Percentiles rank a stretch among this genome's conserved stretches.
These are phyloP conservation scores for Xylariaceae sp. DNA, from an alignment of 2,329 filamentous ascomycete species.

Conservation along the genomic window DNA sequence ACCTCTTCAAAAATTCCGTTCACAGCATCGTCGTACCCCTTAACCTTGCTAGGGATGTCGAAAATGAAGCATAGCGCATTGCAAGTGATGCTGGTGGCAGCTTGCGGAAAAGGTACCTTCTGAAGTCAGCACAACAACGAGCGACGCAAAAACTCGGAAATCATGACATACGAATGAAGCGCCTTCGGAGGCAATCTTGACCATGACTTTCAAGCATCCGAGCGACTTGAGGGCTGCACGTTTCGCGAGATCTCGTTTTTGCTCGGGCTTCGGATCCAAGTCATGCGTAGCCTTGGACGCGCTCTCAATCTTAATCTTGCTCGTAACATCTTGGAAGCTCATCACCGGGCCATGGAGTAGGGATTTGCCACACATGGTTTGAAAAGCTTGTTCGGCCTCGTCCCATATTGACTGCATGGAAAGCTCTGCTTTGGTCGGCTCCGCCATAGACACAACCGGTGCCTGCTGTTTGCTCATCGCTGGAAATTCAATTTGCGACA, in stretches of 20 bases:
- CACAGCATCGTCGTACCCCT: conserved; percentile 22
- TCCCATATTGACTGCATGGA: conserved; percentile 15
- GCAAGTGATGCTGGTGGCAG: conserved; percentile 15
- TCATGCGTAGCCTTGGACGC: conserved; percentile 7
- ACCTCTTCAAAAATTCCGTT: conserved; percentile 20
- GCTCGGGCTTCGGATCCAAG: conserved; percentile 16
- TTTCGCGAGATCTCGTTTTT: conserved; percentile 25
- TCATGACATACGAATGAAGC: conserved; percentile 9
- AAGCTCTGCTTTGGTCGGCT: too few species aligned
- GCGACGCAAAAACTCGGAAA: too few species aligned
- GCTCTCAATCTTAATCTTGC: conserved; percentile 16
- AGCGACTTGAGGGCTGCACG: conserved; percentile 22
- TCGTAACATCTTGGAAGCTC: conserved; percentile 21
- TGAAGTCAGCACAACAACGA: conserved; percentile 1
- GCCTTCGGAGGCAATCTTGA: conserved; percentile 21
- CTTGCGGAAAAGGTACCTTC: conserved; percentile 20
- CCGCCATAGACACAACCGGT: too few species aligned
- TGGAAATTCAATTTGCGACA: too few species aligned
- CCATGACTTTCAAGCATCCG: conserved; percentile 22
- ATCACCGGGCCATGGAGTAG: conserved; percentile 21
- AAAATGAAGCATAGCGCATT: conserved; percentile 23
- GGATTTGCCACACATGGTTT: conserved; percentile 23
- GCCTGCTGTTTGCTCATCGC: too few species aligned
- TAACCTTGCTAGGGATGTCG: conserved; percentile 21
- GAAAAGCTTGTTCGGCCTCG: conserved; percentile 14